A percentile compares a stretch with the other conserved stretches of the same genome.
These are phyloP conservation scores for Mycena amicta DNA, from an alignment of 768 basidiomycete genomes.

Conservation along the genomic window DNA sequence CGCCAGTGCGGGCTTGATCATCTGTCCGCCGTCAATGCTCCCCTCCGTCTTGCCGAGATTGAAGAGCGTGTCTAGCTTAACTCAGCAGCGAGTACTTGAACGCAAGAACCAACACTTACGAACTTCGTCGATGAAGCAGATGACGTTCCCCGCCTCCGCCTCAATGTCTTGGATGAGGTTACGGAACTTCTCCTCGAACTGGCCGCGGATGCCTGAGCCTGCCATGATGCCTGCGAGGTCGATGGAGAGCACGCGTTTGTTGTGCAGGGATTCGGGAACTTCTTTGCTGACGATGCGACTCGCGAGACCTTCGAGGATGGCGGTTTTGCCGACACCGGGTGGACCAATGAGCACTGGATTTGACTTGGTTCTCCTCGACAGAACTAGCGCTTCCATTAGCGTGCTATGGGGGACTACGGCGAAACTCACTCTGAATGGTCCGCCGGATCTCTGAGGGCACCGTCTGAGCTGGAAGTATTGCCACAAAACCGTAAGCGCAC, in stretches of 20 bases:
- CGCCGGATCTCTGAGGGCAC: constrained; percentile 70
- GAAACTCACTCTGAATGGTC: constrained; percentile 80
- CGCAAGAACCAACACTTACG: constrained; percentile 70
- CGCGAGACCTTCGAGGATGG: constrained; percentile 88
- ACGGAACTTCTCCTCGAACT: constrained; percentile 95
- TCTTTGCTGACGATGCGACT: constrained; percentile 85
- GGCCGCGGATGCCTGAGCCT: constrained; percentile 88
- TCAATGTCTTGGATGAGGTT: constrained; percentile 88
- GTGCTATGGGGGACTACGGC: not conserved
- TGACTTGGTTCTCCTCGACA: constrained; percentile 87
- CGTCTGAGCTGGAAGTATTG: not conserved
- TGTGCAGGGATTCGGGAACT: constrained; percentile 89
- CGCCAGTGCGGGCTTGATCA: constrained; percentile 92
- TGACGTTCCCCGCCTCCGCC: constrained; percentile 80
- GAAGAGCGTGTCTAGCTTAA: constrained; percentile 69
- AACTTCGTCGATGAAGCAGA: constrained; percentile 94
- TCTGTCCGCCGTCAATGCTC: constrained; percentile 88
- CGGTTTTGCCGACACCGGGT: constrained; percentile 92
- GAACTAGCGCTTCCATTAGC: constrained; percentile 57
- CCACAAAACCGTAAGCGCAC: constrained; percentile 36
- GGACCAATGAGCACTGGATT: constrained; percentile 91
- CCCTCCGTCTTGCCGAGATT: constrained; percentile 92
- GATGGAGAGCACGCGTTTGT: constrained; percentile 86
- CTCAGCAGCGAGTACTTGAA: not conserved
- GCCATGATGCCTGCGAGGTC: constrained; percentile 85